Conservation (phyloP, 163 green algal species). For the Scenedesmus sp. region DNA sequence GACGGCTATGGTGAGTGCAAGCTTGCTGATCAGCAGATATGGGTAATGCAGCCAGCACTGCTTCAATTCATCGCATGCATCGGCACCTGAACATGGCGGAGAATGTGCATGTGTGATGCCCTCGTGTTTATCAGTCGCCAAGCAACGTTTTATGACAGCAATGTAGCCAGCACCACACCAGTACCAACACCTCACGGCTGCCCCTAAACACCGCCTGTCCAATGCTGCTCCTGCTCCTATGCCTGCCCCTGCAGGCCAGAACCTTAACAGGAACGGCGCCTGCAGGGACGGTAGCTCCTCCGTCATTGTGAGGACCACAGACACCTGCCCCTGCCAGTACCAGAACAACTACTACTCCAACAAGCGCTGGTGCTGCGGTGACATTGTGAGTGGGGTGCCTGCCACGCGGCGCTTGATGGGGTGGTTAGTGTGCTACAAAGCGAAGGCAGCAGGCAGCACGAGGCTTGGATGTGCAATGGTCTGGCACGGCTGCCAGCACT, state of each 20-base stretch:
- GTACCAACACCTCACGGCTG: too few species aligned
- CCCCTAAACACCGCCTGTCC: too few species aligned
- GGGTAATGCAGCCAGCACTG: not conserved
- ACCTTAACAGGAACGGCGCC: slow-evolving; percentile 52
- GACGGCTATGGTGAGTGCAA: slow-evolving; percentile 43
- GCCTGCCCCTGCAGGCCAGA: not conserved
- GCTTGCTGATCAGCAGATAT: not conserved
- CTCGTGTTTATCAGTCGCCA: too few species aligned
- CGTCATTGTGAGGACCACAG: slow-evolving; percentile 61
- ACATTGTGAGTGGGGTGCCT: slow-evolving; percentile 49
- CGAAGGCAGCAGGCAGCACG: not conserved
- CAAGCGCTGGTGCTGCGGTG: slow-evolving; percentile 79
- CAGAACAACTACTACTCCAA: slow-evolving; percentile 68
- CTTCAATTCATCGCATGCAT: not conserved
- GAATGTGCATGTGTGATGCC: too few species aligned
- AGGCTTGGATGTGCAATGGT: not conserved
- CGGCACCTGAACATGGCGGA: too few species aligned
- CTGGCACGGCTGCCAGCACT: not conserved
- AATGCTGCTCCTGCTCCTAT: not conserved
- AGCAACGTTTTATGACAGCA: too few species aligned
- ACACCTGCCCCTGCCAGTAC: slow-evolving; percentile 56
- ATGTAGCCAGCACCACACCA: too few species aligned
- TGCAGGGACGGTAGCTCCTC: slow-evolving; percentile 57
- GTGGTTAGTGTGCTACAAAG: not conserved
- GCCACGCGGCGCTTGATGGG: too few species aligned